Conservation (phyloP, 768 basidiomycete genomes). For the Termitomyces sp. region DNA sequence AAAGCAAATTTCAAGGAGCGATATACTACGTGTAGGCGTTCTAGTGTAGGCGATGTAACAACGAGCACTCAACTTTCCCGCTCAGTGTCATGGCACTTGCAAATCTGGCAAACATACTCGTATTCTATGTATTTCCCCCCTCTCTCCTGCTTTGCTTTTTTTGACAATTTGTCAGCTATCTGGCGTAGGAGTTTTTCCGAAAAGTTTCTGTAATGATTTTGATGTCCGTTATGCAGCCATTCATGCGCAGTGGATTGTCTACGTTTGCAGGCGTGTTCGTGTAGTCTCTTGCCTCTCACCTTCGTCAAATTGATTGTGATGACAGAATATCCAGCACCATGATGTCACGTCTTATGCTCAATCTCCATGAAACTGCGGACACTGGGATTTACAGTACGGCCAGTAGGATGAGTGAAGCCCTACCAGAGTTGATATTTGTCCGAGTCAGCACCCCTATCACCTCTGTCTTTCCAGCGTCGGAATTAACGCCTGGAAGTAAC, state of each 20-base stretch:
- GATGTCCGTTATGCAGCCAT: background rate
- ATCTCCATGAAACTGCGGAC: too few species aligned
- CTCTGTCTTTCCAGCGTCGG: too few species aligned
- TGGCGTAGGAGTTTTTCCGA: background rate
- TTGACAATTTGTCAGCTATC: background rate
- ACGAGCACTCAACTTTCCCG: background rate
- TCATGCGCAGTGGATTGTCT: background rate
- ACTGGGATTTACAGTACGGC: too few species aligned
- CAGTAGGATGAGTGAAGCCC: too few species aligned
- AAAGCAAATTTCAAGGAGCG: background rate
- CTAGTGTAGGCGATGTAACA: background rate
- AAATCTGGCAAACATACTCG: background rate
- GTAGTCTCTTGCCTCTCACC: too few species aligned
- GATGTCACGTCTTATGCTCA: too few species aligned
- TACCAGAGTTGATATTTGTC: too few species aligned
- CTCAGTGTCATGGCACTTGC: background rate
- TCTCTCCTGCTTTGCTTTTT: background rate
- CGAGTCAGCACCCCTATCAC: too few species aligned
- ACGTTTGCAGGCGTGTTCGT: constrained; percentile 1
- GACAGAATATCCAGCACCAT: too few species aligned
- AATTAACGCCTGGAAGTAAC: too few species aligned
- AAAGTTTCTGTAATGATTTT: background rate
- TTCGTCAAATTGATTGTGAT: too few species aligned
- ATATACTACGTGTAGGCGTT: background rate
- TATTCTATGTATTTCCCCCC: background rate